Evolutionary conservation across 805 yeast genomes (phyloP), one percentile per base, ranked within the genome.

Genomic region (Zygoascus tannicola): DNA sequence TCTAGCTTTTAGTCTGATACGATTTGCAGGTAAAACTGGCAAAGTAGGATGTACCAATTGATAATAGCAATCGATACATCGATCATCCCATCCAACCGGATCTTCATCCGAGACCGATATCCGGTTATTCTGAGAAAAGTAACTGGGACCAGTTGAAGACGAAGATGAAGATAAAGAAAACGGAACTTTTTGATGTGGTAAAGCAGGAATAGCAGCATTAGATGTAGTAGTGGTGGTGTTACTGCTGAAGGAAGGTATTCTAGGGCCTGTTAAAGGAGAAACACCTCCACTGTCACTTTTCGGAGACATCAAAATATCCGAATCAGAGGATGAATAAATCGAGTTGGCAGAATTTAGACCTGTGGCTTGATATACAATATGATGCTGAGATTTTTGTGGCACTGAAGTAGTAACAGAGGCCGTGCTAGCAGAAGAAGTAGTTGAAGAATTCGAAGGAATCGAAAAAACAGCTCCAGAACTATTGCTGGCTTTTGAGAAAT

Each of bases 11-110:
- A 64, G 56, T 42, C 56, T 58, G 14, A 56, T 52, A 21, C 58
- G 53, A 22, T 58, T 52, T 23, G 64, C 62, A 4, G 67, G 66
- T 33, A 67, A 56, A 19, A 67, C 44, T 5, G 71, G 71, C 43
- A 66, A 52, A 20, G 59, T 51, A 7, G 67, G 65, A 49, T 67
- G 70, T 40, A 64, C 54, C 32, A 53, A 50, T 43, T 57, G 54
- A 51, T 65, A 67, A 47, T 67, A 67, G 30, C 49, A 48, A 46
- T 60, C 67, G 34, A 66, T 54, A 20, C 52, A 56, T 18, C 53
- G 51, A 19, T 63, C 65, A 42, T 54, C 56, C 52, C 55, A 51
- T 20, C 53, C 50, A 15, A 55, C 19, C 12, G 8, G 8, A 21
- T 19, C 39, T 7, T 35, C 22, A n/a, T 35, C 15, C 7, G 16